Evolutionary conservation across 177 flowering plant species (phyloP).

Genomic region (Telopea speciosissima): DNA sequence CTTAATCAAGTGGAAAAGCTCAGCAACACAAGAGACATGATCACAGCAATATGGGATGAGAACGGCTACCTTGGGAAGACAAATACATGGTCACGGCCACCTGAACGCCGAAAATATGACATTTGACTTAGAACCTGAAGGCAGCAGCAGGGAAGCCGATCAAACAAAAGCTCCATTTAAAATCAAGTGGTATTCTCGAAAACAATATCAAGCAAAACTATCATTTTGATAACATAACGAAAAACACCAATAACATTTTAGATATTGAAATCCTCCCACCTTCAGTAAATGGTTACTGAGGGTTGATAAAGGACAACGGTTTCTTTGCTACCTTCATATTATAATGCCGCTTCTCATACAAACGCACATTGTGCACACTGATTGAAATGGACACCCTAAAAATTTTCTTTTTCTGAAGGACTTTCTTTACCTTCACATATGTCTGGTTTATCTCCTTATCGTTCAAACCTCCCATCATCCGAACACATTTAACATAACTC

Average conservation of each 20-base stretch:
- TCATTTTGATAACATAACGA: neutral
- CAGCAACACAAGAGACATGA: neutral
- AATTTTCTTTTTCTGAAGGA: neutral
- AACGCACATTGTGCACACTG: neutral
- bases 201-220: neutral
- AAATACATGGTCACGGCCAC: constrained; percentile 89
- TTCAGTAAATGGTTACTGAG: neutral
- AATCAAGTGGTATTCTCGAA: neutral
- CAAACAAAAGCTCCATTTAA: neutral
- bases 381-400: neutral
- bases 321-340: neutral
- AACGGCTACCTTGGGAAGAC: constrained; percentile 82
- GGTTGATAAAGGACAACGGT: neutral
- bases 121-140: constrained; percentile 84
- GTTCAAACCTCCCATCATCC: constrained; percentile 85
- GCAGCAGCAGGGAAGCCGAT: constrained; percentile 5
- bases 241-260: neutral
- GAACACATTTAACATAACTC: constrained; percentile 77
- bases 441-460: constrained; percentile 86
- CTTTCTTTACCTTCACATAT: constrained; percentile 60
- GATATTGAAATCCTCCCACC: neutral
- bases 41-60: neutral
- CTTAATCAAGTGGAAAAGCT: neutral
- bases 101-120: constrained; percentile 87
- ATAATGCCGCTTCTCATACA: neutral